These are phyloP conservation scores for Naegleria gruberi DNA, from an alignment of 208 protist species.

Conservation along the genomic window DNA sequence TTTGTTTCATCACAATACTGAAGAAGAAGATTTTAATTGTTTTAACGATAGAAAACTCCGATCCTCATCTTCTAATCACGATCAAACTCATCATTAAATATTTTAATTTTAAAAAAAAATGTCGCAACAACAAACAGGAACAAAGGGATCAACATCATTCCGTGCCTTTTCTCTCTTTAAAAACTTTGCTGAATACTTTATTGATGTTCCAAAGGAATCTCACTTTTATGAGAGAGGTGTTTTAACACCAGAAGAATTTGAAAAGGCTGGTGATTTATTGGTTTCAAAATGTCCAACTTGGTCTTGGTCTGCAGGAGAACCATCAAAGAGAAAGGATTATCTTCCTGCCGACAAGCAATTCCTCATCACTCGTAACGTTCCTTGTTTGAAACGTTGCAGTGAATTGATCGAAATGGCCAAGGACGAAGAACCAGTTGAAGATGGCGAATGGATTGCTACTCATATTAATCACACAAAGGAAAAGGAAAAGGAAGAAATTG, in stretches of 20 bases:
- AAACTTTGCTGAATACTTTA: slow-evolving; percentile 10
- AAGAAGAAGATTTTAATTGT: too few species aligned
- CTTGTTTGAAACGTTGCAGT: slow-evolving; percentile 48
- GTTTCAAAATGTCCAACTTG: slow-evolving; percentile 88
- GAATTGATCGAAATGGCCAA: slow-evolving; percentile 10
- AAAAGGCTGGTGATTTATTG: slow-evolving; percentile 84
- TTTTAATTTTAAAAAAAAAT: too few species aligned
- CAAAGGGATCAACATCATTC: not conserved
- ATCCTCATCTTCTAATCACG: too few species aligned
- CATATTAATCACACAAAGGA: not conserved
- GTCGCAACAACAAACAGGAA: too few species aligned
- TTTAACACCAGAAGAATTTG: slow-evolving; percentile 74
- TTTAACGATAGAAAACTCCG: too few species aligned
- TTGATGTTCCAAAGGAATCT: slow-evolving; percentile 7
- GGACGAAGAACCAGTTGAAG: slow-evolving; percentile 23
- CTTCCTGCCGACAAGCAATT: slow-evolving; percentile 91
- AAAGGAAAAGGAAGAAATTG: not conserved
- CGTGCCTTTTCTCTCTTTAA: not conserved
- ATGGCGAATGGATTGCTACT: slow-evolving; percentile 19
- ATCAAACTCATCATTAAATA: too few species aligned
- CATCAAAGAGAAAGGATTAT: slow-evolving; percentile 62
- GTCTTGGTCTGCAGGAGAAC: slow-evolving; percentile 71
- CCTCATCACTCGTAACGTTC: slow-evolving; percentile 69
- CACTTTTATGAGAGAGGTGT: slow-evolving; percentile 41
- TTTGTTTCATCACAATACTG: too few species aligned